Conservation (phyloP, 495 filamentous ascomycete genomes). For the Aspergillus sclerotioniger region DNA sequence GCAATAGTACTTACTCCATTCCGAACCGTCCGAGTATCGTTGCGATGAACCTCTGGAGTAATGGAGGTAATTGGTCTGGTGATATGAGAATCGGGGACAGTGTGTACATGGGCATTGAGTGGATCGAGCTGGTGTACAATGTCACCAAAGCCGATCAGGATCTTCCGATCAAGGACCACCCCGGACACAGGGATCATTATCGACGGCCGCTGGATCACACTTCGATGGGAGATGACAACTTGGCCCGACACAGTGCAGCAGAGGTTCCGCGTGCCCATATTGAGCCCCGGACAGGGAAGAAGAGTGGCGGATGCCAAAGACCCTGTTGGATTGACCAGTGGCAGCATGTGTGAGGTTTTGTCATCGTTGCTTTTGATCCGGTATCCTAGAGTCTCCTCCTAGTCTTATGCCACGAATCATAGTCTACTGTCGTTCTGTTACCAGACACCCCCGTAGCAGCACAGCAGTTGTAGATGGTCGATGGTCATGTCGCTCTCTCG, state of each 20-base stretch:
- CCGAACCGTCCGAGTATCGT: conserved; percentile 59
- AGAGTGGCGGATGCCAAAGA: background rate
- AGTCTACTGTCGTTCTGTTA: background rate
- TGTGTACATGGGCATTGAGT: conserved; percentile 69
- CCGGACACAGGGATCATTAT: background rate
- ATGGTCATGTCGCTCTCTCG: background rate
- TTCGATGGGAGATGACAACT: background rate
- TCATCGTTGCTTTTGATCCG: background rate
- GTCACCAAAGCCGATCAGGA: conserved; percentile 18
- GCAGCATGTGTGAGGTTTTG: background rate
- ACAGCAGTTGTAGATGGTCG: background rate
- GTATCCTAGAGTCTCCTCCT: background rate
- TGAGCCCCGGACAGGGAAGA: background rate
- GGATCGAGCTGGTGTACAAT: conserved; percentile 73
- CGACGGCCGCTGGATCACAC: background rate
- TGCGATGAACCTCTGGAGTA: conserved; percentile 73
- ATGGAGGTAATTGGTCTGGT: conserved; percentile 71
- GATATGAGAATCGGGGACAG: conserved; percentile 60
- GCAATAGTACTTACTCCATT: conserved; percentile 60
- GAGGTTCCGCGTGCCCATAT: background rate
- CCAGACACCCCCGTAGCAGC: background rate
- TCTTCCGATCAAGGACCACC: background rate
- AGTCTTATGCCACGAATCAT: background rate
- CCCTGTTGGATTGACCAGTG: background rate
- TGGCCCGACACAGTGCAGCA: background rate